A percentile compares a stretch with the other conserved stretches of the same genome.
Conservation (phyloP, 2,329 filamentous ascomycete genomes). For the Monilinia fructicola region DNA sequence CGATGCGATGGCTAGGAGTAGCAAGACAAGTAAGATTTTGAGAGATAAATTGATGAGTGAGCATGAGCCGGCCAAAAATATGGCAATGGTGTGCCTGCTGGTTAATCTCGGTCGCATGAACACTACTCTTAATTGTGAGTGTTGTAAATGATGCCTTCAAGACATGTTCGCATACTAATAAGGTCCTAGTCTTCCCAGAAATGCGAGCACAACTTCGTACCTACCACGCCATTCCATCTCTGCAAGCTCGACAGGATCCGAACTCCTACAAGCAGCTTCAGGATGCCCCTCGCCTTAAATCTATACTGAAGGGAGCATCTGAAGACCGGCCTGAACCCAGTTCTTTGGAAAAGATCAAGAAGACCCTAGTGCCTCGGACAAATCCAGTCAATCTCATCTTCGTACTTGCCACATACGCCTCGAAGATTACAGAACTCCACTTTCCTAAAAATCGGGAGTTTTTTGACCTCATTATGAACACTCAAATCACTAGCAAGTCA, state of each 20-base stretch:
- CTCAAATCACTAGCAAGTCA: slow-evolving; percentile 75
- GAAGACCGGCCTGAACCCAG: slow-evolving; percentile 86
- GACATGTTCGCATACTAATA: slow-evolving; percentile 34
- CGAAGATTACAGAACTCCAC: slow-evolving; percentile 89
- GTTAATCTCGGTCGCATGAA: slow-evolving; percentile 99
- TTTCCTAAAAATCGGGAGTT: slow-evolving; percentile 86
- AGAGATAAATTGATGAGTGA: slow-evolving; percentile 95
- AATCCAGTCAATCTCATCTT: slow-evolving; percentile 98
- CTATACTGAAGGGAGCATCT: slow-evolving; percentile 92
- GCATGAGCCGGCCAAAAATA: slow-evolving; percentile 87
- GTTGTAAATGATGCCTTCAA: background rate
- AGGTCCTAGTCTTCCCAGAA: slow-evolving; percentile 82
- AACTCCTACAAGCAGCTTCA: slow-evolving; percentile 98
- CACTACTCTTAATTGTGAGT: slow-evolving; percentile 91
- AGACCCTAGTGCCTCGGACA: slow-evolving; percentile 69
- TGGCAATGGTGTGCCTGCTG: slow-evolving; percentile 98
- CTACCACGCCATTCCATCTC: slow-evolving; percentile 94
- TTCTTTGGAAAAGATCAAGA: slow-evolving; percentile 79
- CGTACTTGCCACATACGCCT: slow-evolving; percentile 83
- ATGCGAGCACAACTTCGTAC: slow-evolving; percentile 98
- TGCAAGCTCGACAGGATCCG: slow-evolving; percentile 91
- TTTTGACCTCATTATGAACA: slow-evolving; percentile 94
- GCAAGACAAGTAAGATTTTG: slow-evolving; percentile 97
- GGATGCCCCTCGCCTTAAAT: slow-evolving; percentile 92
- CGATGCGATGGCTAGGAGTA: slow-evolving; percentile 96